These are phyloP conservation scores for Cyberlindnera mycetangii DNA, from an alignment of 805 yeast genomes.

Conservation along the genomic window DNA sequence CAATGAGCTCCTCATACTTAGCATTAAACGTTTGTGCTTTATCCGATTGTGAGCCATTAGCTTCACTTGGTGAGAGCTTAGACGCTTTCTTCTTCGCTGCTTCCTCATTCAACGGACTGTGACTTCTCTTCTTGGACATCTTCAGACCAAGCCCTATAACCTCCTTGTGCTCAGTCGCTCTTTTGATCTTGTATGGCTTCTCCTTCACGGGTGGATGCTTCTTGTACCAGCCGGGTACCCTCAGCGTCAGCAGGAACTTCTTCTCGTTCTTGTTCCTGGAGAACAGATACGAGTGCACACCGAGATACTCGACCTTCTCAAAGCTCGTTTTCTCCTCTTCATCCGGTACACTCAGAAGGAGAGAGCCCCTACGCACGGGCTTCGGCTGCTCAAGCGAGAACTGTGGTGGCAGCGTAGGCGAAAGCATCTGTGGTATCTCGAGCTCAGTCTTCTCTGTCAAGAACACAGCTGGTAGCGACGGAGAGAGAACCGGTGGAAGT, in stretches of 20 bases:
- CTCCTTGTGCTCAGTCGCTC: conserved; percentile 1
- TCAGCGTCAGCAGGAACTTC: conserved; percentile 11
- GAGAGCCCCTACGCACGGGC: background rate
- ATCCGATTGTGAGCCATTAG: background rate
- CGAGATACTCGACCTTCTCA: conserved; percentile 12
- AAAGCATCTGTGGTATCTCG: conserved; percentile 18
- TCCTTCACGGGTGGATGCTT: conserved; percentile 4
- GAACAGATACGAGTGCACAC: conserved; percentile 12
- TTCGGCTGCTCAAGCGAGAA: conserved; percentile 9
- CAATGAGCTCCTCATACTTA: conserved; percentile 5
- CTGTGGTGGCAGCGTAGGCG: conserved; percentile 23
- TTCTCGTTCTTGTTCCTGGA: background rate
- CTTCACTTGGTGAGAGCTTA: background rate
- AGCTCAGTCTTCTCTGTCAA: conserved; percentile 3
- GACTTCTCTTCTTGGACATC: conserved; percentile 5
- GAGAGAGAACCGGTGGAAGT: conserved; percentile 4
- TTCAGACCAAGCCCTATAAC: conserved; percentile 7
- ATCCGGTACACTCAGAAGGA: background rate
- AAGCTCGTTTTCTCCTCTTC: conserved; percentile 2
- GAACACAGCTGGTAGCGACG: conserved; percentile 2
- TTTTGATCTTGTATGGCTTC: conserved; percentile 9
- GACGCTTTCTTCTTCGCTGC: conserved; percentile 1
- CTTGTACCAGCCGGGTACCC: conserved; percentile 18
- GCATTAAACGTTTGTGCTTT: background rate
- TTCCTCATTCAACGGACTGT: conserved; percentile 3